A percentile compares a stretch with the other conserved stretches of the same genome.
Conservation (phyloP, 2,329 filamentous ascomycete species). For the Dryadomyces quercivorus region DNA sequence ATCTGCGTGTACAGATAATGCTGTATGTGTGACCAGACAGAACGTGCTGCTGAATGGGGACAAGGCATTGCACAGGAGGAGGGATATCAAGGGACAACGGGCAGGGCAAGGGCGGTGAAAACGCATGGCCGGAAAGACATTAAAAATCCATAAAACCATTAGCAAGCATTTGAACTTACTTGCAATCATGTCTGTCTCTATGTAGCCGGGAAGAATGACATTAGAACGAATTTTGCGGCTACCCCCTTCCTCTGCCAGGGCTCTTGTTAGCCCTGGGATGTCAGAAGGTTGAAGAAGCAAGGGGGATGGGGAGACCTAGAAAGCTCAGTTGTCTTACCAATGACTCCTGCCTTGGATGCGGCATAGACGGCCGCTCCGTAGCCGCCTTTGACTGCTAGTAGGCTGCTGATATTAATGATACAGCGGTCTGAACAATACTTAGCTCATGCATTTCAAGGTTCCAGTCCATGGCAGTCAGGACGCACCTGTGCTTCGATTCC, state of each 20-base stretch:
- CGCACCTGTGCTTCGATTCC: background rate
- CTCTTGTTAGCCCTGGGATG: constrained; percentile 50
- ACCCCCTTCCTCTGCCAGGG: constrained; percentile 51
- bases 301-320: too few species aligned
- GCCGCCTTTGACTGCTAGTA: constrained; percentile 59
- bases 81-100: background rate
- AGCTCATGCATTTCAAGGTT: background rate
- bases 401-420: constrained; percentile 72
- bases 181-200: constrained; percentile 68
- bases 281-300: background rate
- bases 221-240: constrained; percentile 59
- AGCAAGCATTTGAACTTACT: constrained; percentile 32
- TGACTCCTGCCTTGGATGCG: constrained; percentile 67
- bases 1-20: background rate
- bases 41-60: constrained; percentile 3
- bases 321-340: constrained; percentile 36
- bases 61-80: background rate
- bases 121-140: background rate
- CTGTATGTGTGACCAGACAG: background rate
- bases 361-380: constrained; percentile 60
- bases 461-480: background rate
- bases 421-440: constrained; percentile 24
- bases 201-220: constrained; percentile 71
- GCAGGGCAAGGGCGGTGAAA: background rate
- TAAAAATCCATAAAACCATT: constrained; percentile 3